Evolutionary conservation across 768 basidiomycete genomes (phyloP).

Genomic region (Nevesoporus exiguus): DNA sequence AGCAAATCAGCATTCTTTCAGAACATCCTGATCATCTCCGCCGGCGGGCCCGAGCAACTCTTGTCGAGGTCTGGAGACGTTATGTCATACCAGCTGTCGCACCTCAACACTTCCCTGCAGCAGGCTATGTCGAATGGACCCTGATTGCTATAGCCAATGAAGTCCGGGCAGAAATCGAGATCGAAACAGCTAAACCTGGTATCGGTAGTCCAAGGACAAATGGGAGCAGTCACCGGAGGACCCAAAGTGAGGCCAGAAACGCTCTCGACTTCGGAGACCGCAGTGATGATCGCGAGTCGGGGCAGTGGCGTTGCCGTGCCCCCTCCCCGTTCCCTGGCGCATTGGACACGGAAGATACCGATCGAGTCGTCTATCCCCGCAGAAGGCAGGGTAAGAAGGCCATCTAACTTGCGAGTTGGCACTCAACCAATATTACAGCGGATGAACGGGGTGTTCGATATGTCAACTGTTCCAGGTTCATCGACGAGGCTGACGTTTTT

Average conservation of each 20-base stretch:
- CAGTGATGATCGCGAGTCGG: constrained; percentile 17
- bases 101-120: constrained; percentile 32
- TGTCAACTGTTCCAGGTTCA: constrained; percentile 1
- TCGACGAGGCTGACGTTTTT: constrained; percentile 20
- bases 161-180: constrained; percentile 18
- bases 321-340: constrained; percentile 21
- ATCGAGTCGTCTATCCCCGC: constrained; percentile 31
- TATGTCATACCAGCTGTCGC: constrained; percentile 55
- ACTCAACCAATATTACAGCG: constrained; percentile 18
- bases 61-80: constrained; percentile 64
- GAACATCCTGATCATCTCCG: constrained; percentile 38
- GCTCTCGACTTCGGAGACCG: constrained; percentile 35
- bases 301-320: constrained; percentile 24
- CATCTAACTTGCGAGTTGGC: neutral
- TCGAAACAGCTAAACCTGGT: constrained; percentile 1
- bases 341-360: constrained; percentile 15
- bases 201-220: neutral
- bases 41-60: constrained; percentile 58
- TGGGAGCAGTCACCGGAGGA: constrained; percentile 46
- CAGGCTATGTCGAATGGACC: constrained; percentile 32
- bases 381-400: constrained; percentile 19
- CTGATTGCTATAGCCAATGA: constrained; percentile 26
- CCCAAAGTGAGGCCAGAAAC: constrained; percentile 42
- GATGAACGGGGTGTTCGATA: constrained; percentile 31
- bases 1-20: constrained; percentile 5